Conservation (phyloP, 257 asterid species). For the Ajuga chamaepitys region DNA sequence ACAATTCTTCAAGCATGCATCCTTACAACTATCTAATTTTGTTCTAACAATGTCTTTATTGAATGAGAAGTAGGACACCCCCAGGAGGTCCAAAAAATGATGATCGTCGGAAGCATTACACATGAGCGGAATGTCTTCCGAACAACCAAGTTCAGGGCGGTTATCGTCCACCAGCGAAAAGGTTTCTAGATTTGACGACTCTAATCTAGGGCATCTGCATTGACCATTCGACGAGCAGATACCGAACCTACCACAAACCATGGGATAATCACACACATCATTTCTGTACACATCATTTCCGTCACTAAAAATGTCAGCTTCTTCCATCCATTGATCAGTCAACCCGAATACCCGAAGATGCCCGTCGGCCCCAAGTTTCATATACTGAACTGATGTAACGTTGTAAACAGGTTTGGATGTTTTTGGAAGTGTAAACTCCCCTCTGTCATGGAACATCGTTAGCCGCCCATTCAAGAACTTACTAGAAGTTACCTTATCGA, state of each 20-base stretch:
- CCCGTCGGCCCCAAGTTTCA: slow-evolving; percentile 34
- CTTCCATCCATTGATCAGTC: too few relatives aligned
- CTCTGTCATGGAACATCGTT: slow-evolving; percentile 13
- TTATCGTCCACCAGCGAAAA: slow-evolving; percentile 16
- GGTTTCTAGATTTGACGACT: slow-evolving; percentile 6
- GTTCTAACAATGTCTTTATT: neutral
- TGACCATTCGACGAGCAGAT: slow-evolving; percentile 32
- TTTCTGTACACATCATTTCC: too few relatives aligned
- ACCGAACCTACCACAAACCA: slow-evolving; percentile 34
- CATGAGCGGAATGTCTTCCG: slow-evolving; percentile 18
- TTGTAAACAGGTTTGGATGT: neutral
- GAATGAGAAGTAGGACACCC: slow-evolving; percentile 26
- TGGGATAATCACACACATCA: slow-evolving; percentile 29
- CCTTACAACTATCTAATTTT: slow-evolving; percentile 19
- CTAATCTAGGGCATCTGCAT: slow-evolving; percentile 41
- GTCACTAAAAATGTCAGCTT: too few relatives aligned
- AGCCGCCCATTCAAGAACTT: slow-evolving; percentile 36
- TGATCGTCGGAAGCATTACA: slow-evolving; percentile 21
- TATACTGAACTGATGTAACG: slow-evolving; percentile 27
- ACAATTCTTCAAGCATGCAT: slow-evolving; percentile 33
- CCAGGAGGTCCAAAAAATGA: slow-evolving; percentile 21
- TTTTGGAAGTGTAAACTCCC: slow-evolving; percentile 11
- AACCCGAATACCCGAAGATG: too few relatives aligned
- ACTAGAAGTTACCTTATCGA: slow-evolving; percentile 12
- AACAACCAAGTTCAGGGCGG: slow-evolving; percentile 34